Percentiles rank a stretch among this genome's conserved stretches.
phyloP scores from a whole-genome alignment of 2,329 filamentous ascomycete species.

The Calonectria multiphialidica region DNA sequence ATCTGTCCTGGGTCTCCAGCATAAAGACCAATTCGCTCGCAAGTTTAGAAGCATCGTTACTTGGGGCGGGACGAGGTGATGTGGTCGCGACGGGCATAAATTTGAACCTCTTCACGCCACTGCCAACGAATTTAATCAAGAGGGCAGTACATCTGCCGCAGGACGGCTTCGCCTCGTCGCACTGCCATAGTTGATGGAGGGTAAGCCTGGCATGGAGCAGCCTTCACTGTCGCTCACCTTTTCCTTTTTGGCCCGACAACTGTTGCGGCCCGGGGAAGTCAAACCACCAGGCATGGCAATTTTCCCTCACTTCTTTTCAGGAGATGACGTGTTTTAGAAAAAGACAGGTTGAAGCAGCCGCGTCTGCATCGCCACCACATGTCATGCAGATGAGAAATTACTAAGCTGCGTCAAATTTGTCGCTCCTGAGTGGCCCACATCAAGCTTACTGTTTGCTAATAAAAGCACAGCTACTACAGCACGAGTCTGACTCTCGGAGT shows the following conservation, averaged over 20 bases:
- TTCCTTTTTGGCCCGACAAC: background rate
- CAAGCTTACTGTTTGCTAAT: too few relatives aligned
- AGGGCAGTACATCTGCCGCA: background rate
- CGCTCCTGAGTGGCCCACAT: too few relatives aligned
- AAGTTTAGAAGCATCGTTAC: background rate
- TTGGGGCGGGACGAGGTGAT: background rate
- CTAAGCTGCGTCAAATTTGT: too few relatives aligned
- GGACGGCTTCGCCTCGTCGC: background rate
- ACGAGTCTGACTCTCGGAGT: too few relatives aligned
- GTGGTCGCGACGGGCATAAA: background rate
- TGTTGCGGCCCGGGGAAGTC: background rate
- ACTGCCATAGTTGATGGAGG: background rate
- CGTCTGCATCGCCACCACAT: too few relatives aligned
- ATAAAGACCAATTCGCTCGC: background rate
- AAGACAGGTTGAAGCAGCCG: too few relatives aligned
- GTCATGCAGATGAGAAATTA: too few relatives aligned
- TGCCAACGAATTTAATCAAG: background rate
- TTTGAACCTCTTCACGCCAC: background rate
- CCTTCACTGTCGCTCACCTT: background rate
- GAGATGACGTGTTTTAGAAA: background rate
- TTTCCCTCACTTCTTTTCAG: background rate
- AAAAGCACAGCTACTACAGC: too few relatives aligned
- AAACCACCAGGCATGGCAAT: background rate
- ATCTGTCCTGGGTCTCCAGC: background rate
- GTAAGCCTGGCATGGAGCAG: too few relatives aligned